Evolutionary conservation across 2,329 filamentous ascomycete genomes (phyloP), one percentile per base, ranked within the genome.

Genomic region (Madurella mycetomatis): DNA sequence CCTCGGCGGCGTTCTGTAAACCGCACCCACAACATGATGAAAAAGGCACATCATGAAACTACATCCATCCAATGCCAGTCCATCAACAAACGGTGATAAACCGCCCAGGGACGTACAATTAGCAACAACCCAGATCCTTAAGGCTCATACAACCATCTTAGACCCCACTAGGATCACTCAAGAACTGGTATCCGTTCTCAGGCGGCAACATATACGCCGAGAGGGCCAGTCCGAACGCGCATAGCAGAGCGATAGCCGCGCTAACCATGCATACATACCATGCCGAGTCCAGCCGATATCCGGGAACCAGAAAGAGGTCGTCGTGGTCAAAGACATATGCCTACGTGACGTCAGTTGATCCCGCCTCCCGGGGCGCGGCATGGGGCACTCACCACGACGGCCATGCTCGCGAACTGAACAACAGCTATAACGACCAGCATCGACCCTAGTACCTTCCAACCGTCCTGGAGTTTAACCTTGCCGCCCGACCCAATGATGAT

Each of bases 121-220:
- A 30, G 30, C 5, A 16, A 45, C 13, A 34, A 16, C 30, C 1
- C 43, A 37, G 13, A 7, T 7, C 25, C 7, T 7, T 7, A 3
- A 25, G 25, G 25, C 25, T 25, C 34, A 37, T 34, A 15, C 16
- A 42, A 31, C 18, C 30, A 40, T 25, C 5, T 37, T 16, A 53
- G 15, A 51, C 55, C 9, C 48, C 51, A 9, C 40, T 49, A 4
- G 51, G 30, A 9, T 81, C 78, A 12, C 71, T 66, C 56, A 82
- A 66, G 58, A 89, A 81, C 68, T 95, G 89, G 73, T 96, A 96
- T 53, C 90, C 92, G 65, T 88, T 89, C 68, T 96, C 92, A 0
- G 84, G 80, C 1, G 90, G 87, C 42, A 96, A 75, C 18, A 87
- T 70, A 55, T 84, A 82, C 5, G 86, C 87, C 1, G 88, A 87